phyloP scores from a whole-genome alignment of 257 asterid genomes.

The Solanum piurae region DNA sequence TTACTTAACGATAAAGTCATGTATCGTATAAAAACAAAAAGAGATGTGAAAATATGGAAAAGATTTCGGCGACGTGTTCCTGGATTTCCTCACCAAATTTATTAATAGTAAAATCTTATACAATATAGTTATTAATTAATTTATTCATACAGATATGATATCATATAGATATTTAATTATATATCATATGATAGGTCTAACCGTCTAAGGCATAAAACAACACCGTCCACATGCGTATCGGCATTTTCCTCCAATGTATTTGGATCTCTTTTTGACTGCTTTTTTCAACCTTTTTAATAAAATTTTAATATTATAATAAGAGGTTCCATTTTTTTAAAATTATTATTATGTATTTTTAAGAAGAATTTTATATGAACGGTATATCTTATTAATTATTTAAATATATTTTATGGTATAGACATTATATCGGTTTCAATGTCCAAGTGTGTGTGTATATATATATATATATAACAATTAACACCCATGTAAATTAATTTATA shows the following conservation, averaged over 20 bases:
- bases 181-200: background rate
- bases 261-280: background rate
- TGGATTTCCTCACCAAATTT: background rate
- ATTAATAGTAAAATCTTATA: background rate
- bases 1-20: background rate
- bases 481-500: too few species aligned
- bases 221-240: background rate
- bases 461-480: too few species aligned
- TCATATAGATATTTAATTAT: background rate
- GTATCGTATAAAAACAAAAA: background rate
- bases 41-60: background rate
- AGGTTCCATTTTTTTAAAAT: background rate
- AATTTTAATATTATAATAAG: background rate
- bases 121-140: background rate
- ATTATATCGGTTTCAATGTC: too few species aligned
- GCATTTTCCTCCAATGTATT: background rate
- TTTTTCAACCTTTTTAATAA: background rate
- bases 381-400: too few species aligned
- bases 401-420: background rate
- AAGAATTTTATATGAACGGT: background rate
- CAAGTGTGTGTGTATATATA: too few species aligned
- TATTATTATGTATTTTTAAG: background rate
- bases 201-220: background rate
- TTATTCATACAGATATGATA: background rate
- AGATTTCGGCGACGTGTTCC: background rate